These are phyloP conservation scores for Filobasidium floriforme DNA, from an alignment of 768 basidiomycete genomes.

Conservation along the genomic window DNA sequence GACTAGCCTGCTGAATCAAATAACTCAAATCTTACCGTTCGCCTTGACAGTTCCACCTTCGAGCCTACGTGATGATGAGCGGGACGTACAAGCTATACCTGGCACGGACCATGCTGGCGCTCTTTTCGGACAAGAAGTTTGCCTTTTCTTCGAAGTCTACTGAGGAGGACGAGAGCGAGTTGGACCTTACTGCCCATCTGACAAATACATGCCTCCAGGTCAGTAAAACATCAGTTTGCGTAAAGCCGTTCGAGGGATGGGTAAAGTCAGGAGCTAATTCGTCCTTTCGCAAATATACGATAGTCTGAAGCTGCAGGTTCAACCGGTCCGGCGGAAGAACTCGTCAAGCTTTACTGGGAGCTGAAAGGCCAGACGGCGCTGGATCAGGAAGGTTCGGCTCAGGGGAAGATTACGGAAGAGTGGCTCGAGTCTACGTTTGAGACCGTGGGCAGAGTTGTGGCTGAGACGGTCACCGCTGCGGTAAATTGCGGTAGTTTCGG, in stretches of 20 bases:
- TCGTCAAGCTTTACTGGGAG: conserved; percentile 71
- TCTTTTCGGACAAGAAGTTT: conserved; percentile 77
- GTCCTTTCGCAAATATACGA: conserved; percentile 13
- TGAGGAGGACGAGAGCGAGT: conserved; percentile 30
- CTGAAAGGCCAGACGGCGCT: conserved; percentile 52
- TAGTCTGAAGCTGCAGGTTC: conserved; percentile 53
- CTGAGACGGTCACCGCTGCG: conserved; percentile 79
- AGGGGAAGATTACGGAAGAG: conserved; percentile 34
- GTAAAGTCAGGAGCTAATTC: conserved; percentile 5
- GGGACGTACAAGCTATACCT: conserved; percentile 73
- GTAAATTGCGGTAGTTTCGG: conserved; percentile 57
- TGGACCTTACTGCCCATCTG: conserved; percentile 64
- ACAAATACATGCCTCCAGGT: conserved; percentile 85
- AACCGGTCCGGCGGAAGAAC: conserved; percentile 48
- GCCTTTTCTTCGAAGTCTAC: conserved; percentile 44
- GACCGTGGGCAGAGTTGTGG: conserved; percentile 60
- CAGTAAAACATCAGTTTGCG: no score
- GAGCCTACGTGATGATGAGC: conserved; percentile 60
- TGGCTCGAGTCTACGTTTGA: conserved; percentile 55
- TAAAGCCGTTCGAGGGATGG: not conserved
- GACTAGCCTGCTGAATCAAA: no score
- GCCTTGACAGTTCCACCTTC: conserved; percentile 71
- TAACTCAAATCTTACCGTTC: no score
- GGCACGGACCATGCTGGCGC: conserved; percentile 70
- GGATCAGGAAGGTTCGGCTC: conserved; percentile 22